Percentiles rank a stretch among this genome's conserved stretches.
Conservation (phyloP, 495 filamentous ascomycete genomes). For the Trichocladium uniseriatum region DNA sequence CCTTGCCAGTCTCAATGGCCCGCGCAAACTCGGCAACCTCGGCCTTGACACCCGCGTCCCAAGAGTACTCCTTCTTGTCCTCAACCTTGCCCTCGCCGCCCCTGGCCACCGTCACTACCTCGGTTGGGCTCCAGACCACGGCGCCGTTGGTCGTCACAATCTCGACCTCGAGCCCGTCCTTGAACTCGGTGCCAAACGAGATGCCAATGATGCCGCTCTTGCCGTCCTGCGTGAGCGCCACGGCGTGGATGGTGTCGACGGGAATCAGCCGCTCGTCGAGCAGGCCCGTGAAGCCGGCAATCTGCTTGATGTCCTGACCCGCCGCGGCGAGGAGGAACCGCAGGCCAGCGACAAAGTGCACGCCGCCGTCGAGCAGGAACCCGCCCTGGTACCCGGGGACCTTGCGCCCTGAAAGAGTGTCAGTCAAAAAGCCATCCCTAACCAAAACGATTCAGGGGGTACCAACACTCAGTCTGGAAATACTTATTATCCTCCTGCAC, state of each 20-base stretch:
- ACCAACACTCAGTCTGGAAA: constrained; percentile 50
- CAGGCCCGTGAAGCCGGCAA: constrained; percentile 51
- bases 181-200: constrained; percentile 59
- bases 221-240: constrained; percentile 47
- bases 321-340: constrained; percentile 49
- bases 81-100: constrained; percentile 22
- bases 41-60: constrained; percentile 50
- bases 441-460: not conserved
- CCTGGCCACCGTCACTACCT: constrained; percentile 29
- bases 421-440: not conserved
- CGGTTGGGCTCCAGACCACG: constrained; percentile 32
- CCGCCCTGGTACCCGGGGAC: constrained; percentile 64
- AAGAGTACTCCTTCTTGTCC: constrained; percentile 43
- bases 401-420: constrained; percentile 49
- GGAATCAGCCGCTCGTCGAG: constrained; percentile 55
- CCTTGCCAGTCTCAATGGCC: constrained; percentile 37
- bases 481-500: constrained; percentile 41
- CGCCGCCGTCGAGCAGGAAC: constrained; percentile 66
- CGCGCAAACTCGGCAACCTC: constrained; percentile 59
- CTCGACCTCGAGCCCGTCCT: constrained; percentile 37
- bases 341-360: constrained; percentile 62
- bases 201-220: constrained; percentile 50
- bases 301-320: constrained; percentile 32
- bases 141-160: constrained; percentile 46
- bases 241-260: constrained; percentile 62